phyloP scores from a whole-genome alignment of 257 asterid species.

The Solanum sparsipilum region DNA sequence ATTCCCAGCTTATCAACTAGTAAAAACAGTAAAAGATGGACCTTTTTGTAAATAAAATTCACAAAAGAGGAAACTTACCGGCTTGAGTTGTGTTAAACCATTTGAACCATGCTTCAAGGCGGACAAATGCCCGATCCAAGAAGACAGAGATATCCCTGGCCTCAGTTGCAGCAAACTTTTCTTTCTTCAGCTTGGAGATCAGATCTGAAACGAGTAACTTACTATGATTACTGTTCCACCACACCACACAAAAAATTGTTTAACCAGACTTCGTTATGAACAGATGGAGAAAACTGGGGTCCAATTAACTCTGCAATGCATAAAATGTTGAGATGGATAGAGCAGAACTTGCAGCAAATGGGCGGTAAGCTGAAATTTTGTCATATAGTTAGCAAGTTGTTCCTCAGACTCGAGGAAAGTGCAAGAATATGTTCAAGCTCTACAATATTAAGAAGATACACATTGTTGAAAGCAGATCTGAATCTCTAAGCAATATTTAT shows the following conservation, averaged over 20 bases:
- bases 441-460: neutral
- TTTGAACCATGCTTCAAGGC: conserved; percentile 91
- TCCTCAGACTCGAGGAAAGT: neutral
- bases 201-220: conserved; percentile 39
- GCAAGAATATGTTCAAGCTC: neutral
- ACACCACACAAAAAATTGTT: neutral
- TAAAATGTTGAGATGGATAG: neutral
- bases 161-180: conserved; percentile 54
- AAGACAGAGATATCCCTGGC: conserved; percentile 48
- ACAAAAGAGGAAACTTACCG: conserved; percentile 32
- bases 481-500: neutral
- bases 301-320: neutral
- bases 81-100: conserved; percentile 94
- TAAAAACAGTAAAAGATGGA: neutral
- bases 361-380: neutral
- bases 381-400: neutral
- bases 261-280: neutral
- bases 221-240: neutral
- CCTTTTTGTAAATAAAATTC: neutral
- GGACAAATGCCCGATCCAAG: conserved; percentile 63
- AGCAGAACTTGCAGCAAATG: neutral
- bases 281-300: neutral
- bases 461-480: neutral
- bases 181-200: conserved; percentile 55
- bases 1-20: neutral